Evolutionary conservation across 1,284 basidiomycete genomes (phyloP), one percentile per base, ranked within the genome.

Genomic region (Irpex lacteus): DNA sequence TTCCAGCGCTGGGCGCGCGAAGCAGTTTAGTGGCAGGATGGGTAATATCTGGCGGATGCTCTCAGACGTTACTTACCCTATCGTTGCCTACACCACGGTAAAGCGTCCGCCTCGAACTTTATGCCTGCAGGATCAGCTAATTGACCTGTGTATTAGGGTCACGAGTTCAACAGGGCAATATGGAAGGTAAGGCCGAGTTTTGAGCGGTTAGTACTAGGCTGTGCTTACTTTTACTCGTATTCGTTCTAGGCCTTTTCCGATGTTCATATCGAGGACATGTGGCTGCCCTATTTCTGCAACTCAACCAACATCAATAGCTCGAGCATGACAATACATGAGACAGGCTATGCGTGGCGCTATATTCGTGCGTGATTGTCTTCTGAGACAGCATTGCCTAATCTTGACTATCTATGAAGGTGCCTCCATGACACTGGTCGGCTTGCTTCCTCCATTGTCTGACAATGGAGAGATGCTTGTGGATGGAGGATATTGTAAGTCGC

Each of bases 251-350:
- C 89, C 2, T 97, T 98, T 74, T 96, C 95, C 72, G 94, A 95
- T 73, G 88, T 95, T 53, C 95, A 98, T 75, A 98, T 99, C 62
- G 96, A 98, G 78, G 95, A 98, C 77, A 97, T 98, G 91, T 99
- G 97, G 98, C 83, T 99, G 3, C 97, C 98, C 1, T 99, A 91
- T 80, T 99, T 96, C 79, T 98, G 95, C 78, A 98, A 98, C 73
- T 96, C 96, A 5, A 98, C 98, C n/a, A 98, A 98, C 73, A 98
- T 99, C 74, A 96, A 92, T 60, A 95, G 94, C 64, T 98, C 95
- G 8, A 85, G 90, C 4, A 98, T 99, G 96, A 96, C 98, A 74
- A 91, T 98, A 50, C 98, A 99, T 72, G 93, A 97, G 66, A 94
- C 93, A 4, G 96, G 96, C 8, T 98, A 98, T 78, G 95, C 95